Base-by-base conservation (phyloP, 768 basidiomycete genomes). In the Tricholomella constricta region DNA sequence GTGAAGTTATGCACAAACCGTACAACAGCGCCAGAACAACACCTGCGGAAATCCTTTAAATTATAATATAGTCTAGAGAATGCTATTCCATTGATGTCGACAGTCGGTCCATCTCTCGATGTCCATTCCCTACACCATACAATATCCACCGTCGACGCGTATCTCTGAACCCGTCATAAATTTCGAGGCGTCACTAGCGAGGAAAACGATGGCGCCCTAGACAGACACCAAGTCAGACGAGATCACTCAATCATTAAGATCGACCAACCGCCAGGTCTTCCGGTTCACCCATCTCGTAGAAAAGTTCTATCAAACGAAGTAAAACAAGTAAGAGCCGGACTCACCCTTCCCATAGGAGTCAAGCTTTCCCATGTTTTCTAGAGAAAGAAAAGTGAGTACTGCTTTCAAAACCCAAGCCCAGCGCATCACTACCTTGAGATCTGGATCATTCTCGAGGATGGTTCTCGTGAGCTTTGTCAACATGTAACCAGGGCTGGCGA, bases 91-190 rank as follows among this genome's bases (percentile, higher is more conserved):
- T n/a, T n/a, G n/a, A n/a, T n/a, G n/a, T n/a, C 31, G 2, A 32
- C 10, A 32, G 14, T 32, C 9, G 31, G 31, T 32, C 31, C 31
- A 32, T 32, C 31, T 32, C 31, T 32, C 31, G 31, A 10, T 32
- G 31, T 4, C 31, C 31, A 10, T 32, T 36, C 20, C 19, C 51
- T 31, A 55, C 12, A 56, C 40, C 14, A 45, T 17, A 36, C 89
- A 91, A 71, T 95, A 95, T 6, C 94, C 94, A 17, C 94, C 94
- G 63, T 98, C 95, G 41, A 97, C 83, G 8, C 86, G 84, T 51
- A 92, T 71, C 61, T 92, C 92, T 15, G 88, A 73, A 8, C 94
- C 94, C 2, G 95, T 96, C 78, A 93, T 86, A 70, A 94, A 98
- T 51, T 80, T 83, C 46, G 89, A 90, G 6, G 94, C 92, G 68